Base-by-base conservation (phyloP, 2,329 filamentous ascomycete species). In the Drechslera avenae region DNA sequence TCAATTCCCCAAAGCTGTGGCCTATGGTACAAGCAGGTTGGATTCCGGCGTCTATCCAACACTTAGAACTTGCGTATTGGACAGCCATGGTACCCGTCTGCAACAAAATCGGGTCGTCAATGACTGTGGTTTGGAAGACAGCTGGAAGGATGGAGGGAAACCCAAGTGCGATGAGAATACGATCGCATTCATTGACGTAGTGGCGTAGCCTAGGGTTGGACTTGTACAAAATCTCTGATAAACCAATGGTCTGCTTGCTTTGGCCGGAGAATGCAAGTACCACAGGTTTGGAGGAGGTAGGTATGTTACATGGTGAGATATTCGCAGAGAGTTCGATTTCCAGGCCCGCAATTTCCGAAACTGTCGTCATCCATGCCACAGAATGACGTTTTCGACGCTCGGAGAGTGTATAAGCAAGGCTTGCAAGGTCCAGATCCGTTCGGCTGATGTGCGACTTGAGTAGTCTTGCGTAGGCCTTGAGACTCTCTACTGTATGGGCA, bases 1-100 rank as follows among this genome's bases (percentile, higher is more conserved):
- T 72, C 41, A 75, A 77, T 47, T 77, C 74, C 12, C 75, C 75
- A 2, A 78, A 59, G 40, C 67, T 66, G 46, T 69, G 66, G 8
- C 68, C 67, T 3, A 66, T 46, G 2, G 67, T 59, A 1, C 34
- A 31, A 16, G 16, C 9, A 1, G 66, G 64, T 5, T 23, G 23
- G 2, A 65, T 34, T 4, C 60, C 60, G n/a, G 26, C 46, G 32
- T 63, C 55, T 2, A 59, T 52, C 62, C 62, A 66, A 18, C 48
- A 47, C 21, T 30, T 47, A 3, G 64, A 62, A 17, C 39, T 49
- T 2, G 62, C 62, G 34, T 67, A 67, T 42, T 66, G 62, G 3
- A 62, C 39, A 5, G 59, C 57, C 36, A 66, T 59, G 8, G 56
- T 51, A 14, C 31, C 44, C 4, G 46, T 48, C 36, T 65, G 61